These are phyloP conservation scores for Marchantia polymorpha DNA, from an alignment of 225 moss, liverwort and hornwort genomes.

Conservation along the genomic window DNA sequence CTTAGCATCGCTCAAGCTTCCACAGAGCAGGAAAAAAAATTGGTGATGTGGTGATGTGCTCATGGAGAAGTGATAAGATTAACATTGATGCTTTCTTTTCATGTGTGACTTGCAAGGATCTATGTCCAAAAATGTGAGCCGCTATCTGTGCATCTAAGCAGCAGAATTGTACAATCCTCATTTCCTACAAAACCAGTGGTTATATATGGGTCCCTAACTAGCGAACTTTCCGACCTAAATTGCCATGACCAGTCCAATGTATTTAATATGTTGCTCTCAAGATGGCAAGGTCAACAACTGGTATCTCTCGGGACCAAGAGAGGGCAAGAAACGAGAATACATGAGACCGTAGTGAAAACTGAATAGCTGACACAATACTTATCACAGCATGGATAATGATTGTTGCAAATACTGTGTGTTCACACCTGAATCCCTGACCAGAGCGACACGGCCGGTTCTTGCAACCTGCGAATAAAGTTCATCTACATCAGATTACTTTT, in stretches of 20 bases:
- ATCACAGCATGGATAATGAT: not conserved
- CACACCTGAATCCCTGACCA: slow-evolving; percentile 75
- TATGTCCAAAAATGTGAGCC: slow-evolving; percentile 15
- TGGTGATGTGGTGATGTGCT: not conserved
- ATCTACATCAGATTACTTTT: not conserved
- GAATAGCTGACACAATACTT: not conserved
- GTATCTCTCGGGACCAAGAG: not conserved
- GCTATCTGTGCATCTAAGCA: not conserved
- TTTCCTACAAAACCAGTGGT: slow-evolving; percentile 7
- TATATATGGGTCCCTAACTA: not conserved
- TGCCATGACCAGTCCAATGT: not conserved
- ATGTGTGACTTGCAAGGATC: not conserved
- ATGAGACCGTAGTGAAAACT: not conserved
- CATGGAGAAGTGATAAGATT: not conserved
- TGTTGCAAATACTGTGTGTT: slow-evolving; percentile 62
- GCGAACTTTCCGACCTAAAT: not conserved
- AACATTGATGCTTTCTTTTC: not conserved
- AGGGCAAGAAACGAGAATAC: not conserved
- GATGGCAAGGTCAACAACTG: not conserved
- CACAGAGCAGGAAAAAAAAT: not conserved
- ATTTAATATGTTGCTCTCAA: not conserved
- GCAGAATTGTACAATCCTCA: not conserved
- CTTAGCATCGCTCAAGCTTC: not conserved
- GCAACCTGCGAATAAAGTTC: slow-evolving; percentile 50
- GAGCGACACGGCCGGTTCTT: slow-evolving; percentile 71